Evolutionary conservation across 345 rosid genomes (phyloP).

Genomic region (Carallia brachiata): DNA sequence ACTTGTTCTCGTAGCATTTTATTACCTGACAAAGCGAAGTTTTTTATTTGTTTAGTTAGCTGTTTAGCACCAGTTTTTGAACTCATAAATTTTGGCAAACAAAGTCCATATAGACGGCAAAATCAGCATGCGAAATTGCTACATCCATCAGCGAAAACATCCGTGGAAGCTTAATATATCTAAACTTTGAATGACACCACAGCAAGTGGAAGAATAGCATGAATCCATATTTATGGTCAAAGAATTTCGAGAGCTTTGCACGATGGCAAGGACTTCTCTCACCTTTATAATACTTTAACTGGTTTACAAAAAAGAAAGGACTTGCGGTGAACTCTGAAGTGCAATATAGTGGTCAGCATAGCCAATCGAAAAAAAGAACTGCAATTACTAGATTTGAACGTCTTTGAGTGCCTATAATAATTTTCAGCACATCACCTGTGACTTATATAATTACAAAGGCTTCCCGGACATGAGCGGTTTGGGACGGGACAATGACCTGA

Average conservation of each 20-base stretch:
- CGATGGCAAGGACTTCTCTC: background rate
- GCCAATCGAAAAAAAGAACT: background rate
- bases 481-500: slow-evolving; percentile 71
- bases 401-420: too few relatives aligned
- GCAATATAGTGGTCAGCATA: background rate
- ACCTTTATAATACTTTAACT: background rate
- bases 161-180: background rate
- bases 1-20: too few relatives aligned
- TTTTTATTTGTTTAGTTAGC: too few relatives aligned
- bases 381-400: background rate
- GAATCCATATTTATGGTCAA: background rate
- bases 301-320: background rate
- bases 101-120: too few relatives aligned
- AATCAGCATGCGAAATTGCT: too few relatives aligned
- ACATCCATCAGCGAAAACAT: background rate
- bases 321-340: background rate
- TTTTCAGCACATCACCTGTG: background rate
- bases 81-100: too few relatives aligned
- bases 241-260: background rate
- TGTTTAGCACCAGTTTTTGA: too few relatives aligned
- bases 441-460: slow-evolving; percentile 10
- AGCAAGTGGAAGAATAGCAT: background rate
- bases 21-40: too few relatives aligned
- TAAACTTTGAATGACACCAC: background rate
- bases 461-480: slow-evolving; percentile 28